Base-by-base conservation (phyloP, 768 basidiomycete species). In the Termitomyces sp. region DNA sequence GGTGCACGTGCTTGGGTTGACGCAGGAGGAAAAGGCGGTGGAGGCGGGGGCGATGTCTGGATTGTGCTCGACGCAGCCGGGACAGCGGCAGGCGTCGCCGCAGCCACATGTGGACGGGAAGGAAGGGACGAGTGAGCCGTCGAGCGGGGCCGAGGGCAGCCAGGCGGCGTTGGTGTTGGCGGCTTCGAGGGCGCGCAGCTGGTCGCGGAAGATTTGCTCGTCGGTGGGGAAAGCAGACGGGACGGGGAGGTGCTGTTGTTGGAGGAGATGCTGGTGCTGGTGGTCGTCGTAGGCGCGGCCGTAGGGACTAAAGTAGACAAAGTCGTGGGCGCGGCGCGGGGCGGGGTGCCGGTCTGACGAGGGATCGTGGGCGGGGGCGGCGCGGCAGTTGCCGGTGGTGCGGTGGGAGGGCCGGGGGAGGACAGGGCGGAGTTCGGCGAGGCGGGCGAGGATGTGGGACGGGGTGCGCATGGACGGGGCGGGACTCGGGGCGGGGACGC, bases 341-440 rank as follows among this genome's bases (percentile, higher is more conserved):
- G 63, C 61, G 13, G 68, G 53, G 54, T 80, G 76, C 18, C 71
- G 51, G 53, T 71, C 74, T 7, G 76, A 72, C 6, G 83, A 80
- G 18, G 83, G 80, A 61, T 79, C 70, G 62, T 84, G 83, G 18
- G 78, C 55, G 47, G 76, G 75, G 4, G 80, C 77, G 33, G 66
- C 61, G 27, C 68, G 66, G 33, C 76, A 61, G 45, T 33, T 62
- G 58, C 39, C 60, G 34, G 50, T 60, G 45, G 9, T 31, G 16
- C 60, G 47, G 16, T 63, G 18, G 9, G 62, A 50, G 4, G 86
- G 86, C 11, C 85, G 84, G 5, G 89, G 89, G 37, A 89, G 81
- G 20, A 91, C 85, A 2, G 88, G 86, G 7, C 88, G 84, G 57
- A 87, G 73, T 63, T 86, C 84, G 8, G 85, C 80, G 49, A 86